A percentile compares a stretch with the other conserved stretches of the same genome.
These are phyloP conservation scores for Fusarium sp. DNA, from an alignment of 2,329 filamentous ascomycete genomes.

Conservation along the genomic window DNA sequence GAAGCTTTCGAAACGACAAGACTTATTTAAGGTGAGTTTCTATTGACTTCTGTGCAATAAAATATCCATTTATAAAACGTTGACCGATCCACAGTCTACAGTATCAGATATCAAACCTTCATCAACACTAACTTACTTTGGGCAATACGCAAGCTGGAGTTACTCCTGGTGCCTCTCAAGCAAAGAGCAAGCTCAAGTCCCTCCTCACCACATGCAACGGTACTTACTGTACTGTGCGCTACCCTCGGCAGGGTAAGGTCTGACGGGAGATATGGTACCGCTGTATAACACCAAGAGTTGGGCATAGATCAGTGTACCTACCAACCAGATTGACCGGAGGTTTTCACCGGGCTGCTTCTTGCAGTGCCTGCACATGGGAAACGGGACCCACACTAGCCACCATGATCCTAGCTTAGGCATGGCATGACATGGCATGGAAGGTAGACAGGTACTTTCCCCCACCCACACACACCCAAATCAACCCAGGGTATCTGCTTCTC, in stretches of 20 bases:
- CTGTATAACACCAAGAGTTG: background rate
- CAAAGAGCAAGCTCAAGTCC: background rate
- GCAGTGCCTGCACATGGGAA: slow-evolving; percentile 8
- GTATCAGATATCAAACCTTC: background rate
- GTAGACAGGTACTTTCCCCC: slow-evolving; percentile 19
- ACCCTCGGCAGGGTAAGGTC: slow-evolving; percentile 18
- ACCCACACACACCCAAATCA: slow-evolving; percentile 22
- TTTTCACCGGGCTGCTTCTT: background rate
- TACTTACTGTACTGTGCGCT: background rate
- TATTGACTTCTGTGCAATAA: background rate
- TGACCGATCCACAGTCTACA: background rate
- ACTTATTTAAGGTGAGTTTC: too few relatives aligned
- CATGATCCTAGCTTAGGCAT: slow-evolving; percentile 2
- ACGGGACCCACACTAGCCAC: slow-evolving; percentile 8
- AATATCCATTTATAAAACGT: background rate
- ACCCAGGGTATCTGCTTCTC: slow-evolving; percentile 25
- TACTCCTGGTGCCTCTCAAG: slow-evolving; percentile 10
- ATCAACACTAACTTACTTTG: background rate
- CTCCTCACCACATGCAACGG: slow-evolving; percentile 7
- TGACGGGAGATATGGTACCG: slow-evolving; percentile 2
- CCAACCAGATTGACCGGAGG: background rate
- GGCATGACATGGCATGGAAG: background rate
- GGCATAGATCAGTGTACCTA: background rate
- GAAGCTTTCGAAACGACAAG: background rate
- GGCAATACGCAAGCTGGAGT: slow-evolving; percentile 14